Conservation (phyloP, 23 red algal species). For the Gracilaria domingensis region DNA sequence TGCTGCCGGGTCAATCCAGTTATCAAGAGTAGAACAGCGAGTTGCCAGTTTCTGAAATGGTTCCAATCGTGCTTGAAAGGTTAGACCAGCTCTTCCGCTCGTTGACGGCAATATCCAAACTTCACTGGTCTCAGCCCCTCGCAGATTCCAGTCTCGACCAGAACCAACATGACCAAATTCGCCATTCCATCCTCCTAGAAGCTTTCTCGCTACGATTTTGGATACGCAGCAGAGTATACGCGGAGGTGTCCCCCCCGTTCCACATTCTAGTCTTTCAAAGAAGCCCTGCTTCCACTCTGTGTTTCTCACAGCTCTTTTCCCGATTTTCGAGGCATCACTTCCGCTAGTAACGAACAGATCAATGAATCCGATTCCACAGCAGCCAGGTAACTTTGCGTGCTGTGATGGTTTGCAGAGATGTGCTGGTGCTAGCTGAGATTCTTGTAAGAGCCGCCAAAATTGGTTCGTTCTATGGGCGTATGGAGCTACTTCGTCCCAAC, state of each 20-base stretch:
- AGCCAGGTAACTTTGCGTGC: constrained; percentile 18
- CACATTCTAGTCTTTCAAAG: constrained; percentile 10
- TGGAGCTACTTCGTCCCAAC: constrained; percentile 61
- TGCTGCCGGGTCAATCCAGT: neutral
- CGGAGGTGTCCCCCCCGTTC: constrained; percentile 35
- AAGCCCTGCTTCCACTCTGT: constrained; percentile 27
- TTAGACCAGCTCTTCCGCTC: constrained; percentile 68
- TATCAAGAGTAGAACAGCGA: neutral
- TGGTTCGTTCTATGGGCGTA: constrained; percentile 68
- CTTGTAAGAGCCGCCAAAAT: constrained; percentile 66
- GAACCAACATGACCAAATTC: constrained; percentile 38
- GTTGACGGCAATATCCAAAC: constrained; percentile 74
- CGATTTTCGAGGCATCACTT: constrained; percentile 66
- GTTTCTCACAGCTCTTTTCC: constrained; percentile 1
- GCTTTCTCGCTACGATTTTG: constrained; percentile 61
- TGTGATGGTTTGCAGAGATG: constrained; percentile 37
- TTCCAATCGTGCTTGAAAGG: constrained; percentile 24
- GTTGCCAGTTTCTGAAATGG: constrained; percentile 57
- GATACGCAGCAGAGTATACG: constrained; percentile 51
- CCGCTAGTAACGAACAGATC: constrained; percentile 70
- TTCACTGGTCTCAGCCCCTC: constrained; percentile 21
- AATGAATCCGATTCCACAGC: constrained; percentile 53
- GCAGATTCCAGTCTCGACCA: constrained; percentile 48
- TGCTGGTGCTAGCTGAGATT: constrained; percentile 38
- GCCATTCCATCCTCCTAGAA: constrained; percentile 50